Evolutionary conservation across 768 basidiomycete species (phyloP).

Genomic region (Termitomyces sp.): DNA sequence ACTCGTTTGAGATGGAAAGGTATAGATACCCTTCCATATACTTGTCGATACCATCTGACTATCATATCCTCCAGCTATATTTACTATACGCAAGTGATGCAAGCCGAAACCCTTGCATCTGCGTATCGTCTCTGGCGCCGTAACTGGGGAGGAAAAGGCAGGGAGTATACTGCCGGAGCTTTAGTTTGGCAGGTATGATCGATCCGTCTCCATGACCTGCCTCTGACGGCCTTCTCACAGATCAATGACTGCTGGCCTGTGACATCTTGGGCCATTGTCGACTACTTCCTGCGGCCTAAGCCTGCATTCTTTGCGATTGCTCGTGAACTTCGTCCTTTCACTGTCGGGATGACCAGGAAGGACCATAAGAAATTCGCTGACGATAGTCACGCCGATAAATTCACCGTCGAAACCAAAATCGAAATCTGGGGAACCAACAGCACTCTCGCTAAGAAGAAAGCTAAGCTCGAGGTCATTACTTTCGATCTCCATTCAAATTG

Average conservation of each 20-base stretch:
- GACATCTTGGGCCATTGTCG: slow-evolving; percentile 91
- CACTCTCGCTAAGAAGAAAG: slow-evolving; percentile 54
- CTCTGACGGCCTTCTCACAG: slow-evolving; percentile 28
- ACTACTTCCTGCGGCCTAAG: slow-evolving; percentile 93
- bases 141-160: slow-evolving; percentile 86
- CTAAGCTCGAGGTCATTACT: slow-evolving; percentile 57
- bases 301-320: slow-evolving; percentile 86
- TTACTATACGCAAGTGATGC: slow-evolving; percentile 96
- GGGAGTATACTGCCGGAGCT: slow-evolving; percentile 85
- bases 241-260: slow-evolving; percentile 93
- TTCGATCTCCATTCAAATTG: slow-evolving; percentile 67
- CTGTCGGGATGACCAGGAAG: slow-evolving; percentile 83
- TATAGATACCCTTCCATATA: slow-evolving; percentile 16
- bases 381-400: slow-evolving; percentile 61
- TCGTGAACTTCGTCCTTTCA: slow-evolving; percentile 76
- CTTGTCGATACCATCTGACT: slow-evolving; percentile 1
- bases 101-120: slow-evolving; percentile 84
- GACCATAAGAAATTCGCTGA: slow-evolving; percentile 56
- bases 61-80: slow-evolving; percentile 56
- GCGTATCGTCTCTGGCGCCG: slow-evolving; percentile 92
- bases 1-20: slow-evolving; percentile 86
- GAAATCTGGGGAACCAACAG: slow-evolving; percentile 91
- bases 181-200: slow-evolving; percentile 87
- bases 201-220: background rate
- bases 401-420: slow-evolving; percentile 62